A percentile compares a stretch with the other conserved stretches of the same genome.
Conservation (phyloP, 1,284 basidiomycete species). For the Amylostereum chailletii region DNA sequence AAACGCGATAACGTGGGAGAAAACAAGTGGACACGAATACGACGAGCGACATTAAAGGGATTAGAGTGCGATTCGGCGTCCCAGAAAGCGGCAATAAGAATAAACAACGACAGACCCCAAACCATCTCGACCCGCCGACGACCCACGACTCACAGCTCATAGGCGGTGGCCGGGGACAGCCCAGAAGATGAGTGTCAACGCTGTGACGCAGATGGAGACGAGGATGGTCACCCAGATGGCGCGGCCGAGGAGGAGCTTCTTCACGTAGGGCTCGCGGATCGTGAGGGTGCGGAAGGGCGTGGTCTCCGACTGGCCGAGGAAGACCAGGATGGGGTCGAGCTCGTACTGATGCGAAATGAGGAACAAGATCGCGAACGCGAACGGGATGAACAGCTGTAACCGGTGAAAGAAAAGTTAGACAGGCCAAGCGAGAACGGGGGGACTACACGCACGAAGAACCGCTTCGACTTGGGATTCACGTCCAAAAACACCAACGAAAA, state of each 20-base stretch:
- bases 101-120: too few species aligned
- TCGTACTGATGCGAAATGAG: constrained; percentile 94
- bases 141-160: constrained; percentile 23
- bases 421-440: neutral
- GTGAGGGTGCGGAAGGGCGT: constrained; percentile 88
- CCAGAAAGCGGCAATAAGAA: neutral
- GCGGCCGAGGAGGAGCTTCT: constrained; percentile 79
- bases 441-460: constrained; percentile 82
- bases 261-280: constrained; percentile 89
- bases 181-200: constrained; percentile 84
- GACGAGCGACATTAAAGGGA: neutral
- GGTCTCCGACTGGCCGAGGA: constrained; percentile 79
- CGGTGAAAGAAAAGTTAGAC: constrained; percentile 8
- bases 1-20: neutral
- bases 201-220: constrained; percentile 60
- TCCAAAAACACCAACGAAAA: constrained; percentile 95
- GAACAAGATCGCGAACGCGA: constrained; percentile 83
- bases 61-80: neutral
- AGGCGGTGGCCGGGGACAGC: constrained; percentile 86
- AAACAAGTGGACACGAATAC: neutral
- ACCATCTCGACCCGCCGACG: too few species aligned
- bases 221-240: constrained; percentile 79
- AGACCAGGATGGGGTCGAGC: constrained; percentile 86
- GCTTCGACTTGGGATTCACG: constrained; percentile 78
- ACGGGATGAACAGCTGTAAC: constrained; percentile 84